Evolutionary conservation across 129 eudicot genomes (phyloP).

Genomic region (Sambucus nigra): DNA sequence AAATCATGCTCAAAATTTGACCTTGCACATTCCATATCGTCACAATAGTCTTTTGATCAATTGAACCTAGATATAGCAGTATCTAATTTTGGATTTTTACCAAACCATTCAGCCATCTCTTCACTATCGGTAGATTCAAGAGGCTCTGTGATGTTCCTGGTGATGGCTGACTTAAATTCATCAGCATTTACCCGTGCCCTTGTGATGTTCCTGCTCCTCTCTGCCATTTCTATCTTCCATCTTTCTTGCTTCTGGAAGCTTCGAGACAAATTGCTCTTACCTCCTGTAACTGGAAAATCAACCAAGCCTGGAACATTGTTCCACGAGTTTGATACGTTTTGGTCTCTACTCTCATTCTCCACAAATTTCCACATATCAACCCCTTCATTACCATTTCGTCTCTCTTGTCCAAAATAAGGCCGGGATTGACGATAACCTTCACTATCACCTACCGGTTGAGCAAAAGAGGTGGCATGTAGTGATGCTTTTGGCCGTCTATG

Average conservation of each 20-base stretch:
- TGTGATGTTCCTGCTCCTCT: slow-evolving; percentile 6
- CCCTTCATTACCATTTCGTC: slow-evolving; percentile 8
- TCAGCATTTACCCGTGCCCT: slow-evolving; percentile 18
- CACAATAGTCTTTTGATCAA: neutral
- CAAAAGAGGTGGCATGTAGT: neutral
- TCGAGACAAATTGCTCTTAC: slow-evolving; percentile 28
- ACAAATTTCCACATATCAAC: slow-evolving; percentile 15
- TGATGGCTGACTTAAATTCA: slow-evolving; percentile 9
- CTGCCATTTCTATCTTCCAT: slow-evolving; percentile 30
- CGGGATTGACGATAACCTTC: slow-evolving; percentile 1
- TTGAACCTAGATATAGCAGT: neutral
- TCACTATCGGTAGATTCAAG: slow-evolving; percentile 21
- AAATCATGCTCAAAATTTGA: neutral
- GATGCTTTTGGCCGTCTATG: slow-evolving; percentile 55
- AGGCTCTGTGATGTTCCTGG: slow-evolving; percentile 2
- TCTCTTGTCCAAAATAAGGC: slow-evolving; percentile 11
- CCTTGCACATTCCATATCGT: neutral
- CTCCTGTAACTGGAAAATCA: slow-evolving; percentile 36
- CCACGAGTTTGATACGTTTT: slow-evolving; percentile 7
- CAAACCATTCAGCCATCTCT: slow-evolving; percentile 47
- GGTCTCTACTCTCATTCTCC: slow-evolving; percentile 13
- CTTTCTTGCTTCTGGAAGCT: slow-evolving; percentile 16
- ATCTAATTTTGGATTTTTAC: neutral
- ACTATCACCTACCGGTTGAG: slow-evolving; percentile 8
- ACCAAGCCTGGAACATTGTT: slow-evolving; percentile 7